Evolutionary conservation across 371 early-diverging fungal genomes (phyloP).

Genomic region (Blakeslea trispora): DNA sequence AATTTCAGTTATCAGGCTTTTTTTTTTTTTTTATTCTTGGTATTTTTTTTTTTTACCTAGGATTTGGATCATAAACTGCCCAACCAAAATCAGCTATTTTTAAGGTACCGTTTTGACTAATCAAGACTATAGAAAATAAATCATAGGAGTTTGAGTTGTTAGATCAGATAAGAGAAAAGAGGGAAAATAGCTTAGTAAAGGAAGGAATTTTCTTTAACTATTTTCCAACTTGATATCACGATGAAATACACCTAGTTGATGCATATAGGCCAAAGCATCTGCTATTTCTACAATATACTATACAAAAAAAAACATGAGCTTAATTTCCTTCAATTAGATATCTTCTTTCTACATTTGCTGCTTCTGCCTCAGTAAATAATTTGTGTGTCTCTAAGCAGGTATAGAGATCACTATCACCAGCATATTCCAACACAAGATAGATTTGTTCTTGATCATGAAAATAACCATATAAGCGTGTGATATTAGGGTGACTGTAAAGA

Average conservation of each 20-base stretch:
- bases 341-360: slow-evolving; percentile 66
- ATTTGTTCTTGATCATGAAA: slow-evolving; percentile 94
- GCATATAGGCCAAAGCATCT: slow-evolving; percentile 72
- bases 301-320: slow-evolving; percentile 5
- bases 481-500: slow-evolving; percentile 94
- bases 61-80: slow-evolving; percentile 93
- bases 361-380: slow-evolving; percentile 75
- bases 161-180: no score
- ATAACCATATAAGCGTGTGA: slow-evolving; percentile 94
- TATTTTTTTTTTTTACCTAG: slow-evolving; percentile 53
- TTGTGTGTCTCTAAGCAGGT: slow-evolving; percentile 68
- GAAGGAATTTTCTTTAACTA: slow-evolving; percentile 32
- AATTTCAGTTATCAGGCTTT: neutral
- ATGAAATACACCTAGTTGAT: slow-evolving; percentile 68
- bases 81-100: slow-evolving; percentile 99
- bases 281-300: slow-evolving; percentile 92
- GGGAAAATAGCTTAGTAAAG: no score
- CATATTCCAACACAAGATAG: slow-evolving; percentile 97
- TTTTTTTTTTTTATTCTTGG: neutral
- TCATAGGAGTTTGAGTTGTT: no score
- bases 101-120: slow-evolving; percentile 83
- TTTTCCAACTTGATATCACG: slow-evolving; percentile 85
- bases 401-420: slow-evolving; percentile 94
- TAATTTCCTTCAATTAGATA: neutral
- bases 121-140: no score